These are phyloP conservation scores for Cadophora sp. DNA, from an alignment of 2,329 filamentous ascomycete genomes.

Conservation along the genomic window DNA sequence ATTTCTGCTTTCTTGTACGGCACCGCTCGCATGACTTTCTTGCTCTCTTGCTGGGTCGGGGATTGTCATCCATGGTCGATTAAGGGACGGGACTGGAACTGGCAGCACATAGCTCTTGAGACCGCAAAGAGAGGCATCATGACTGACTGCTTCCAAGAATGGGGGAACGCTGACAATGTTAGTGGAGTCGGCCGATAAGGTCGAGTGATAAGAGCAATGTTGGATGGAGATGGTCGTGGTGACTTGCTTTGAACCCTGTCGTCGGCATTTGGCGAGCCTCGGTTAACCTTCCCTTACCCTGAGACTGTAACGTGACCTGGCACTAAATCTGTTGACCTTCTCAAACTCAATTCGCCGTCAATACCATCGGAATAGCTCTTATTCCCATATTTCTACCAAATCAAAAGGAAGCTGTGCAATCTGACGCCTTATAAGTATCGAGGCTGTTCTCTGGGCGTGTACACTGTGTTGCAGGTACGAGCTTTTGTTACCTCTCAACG, in stretches of 20 bases:
- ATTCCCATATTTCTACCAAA: too few relatives aligned
- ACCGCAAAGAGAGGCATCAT: slow-evolving; percentile 15
- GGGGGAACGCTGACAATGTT: background rate
- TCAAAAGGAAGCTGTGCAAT: background rate
- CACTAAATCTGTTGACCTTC: background rate
- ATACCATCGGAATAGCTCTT: too few relatives aligned
- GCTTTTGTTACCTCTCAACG: too few relatives aligned
- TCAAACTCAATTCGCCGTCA: background rate
- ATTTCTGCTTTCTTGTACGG: slow-evolving; percentile 40
- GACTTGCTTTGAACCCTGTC: slow-evolving; percentile 5
- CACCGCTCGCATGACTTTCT: slow-evolving; percentile 40
- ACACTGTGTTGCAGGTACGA: background rate
- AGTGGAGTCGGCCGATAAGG: slow-evolving; percentile 6
- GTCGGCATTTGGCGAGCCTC: background rate
- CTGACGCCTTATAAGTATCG: background rate
- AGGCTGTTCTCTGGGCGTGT: background rate
- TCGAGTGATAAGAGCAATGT: background rate
- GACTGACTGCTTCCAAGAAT: background rate
- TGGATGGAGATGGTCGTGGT: background rate
- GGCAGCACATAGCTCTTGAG: background rate
- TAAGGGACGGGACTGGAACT: background rate
- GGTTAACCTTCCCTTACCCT: background rate
- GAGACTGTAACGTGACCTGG: background rate
- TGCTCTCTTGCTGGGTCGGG: slow-evolving; percentile 40
- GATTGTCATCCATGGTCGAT: slow-evolving; percentile 38